A percentile compares a stretch with the other conserved stretches of the same genome.
Evolutionary conservation across 257 asterid genomes (phyloP).

Genomic region (Lithospermum erythrorhizon): DNA sequence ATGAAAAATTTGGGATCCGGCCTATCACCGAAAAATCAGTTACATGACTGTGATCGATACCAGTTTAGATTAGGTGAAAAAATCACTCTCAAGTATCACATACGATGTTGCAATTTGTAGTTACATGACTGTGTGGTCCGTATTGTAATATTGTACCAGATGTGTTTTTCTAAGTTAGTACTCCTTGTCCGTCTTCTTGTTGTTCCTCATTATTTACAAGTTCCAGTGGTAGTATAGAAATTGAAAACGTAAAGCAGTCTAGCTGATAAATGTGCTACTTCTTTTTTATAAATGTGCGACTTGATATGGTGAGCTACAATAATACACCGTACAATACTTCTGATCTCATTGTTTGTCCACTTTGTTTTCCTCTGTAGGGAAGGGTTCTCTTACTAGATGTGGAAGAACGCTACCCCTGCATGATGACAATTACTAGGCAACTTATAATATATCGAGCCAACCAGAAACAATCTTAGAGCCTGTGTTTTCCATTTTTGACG

Average conservation of each 20-base stretch:
- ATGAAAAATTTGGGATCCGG: too few species aligned
- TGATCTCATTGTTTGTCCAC: not conserved
- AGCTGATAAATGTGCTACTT: too few species aligned
- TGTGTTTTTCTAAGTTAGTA: too few species aligned
- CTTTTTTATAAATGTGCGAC: too few species aligned
- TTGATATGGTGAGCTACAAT: too few species aligned
- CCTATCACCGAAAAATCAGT: too few species aligned
- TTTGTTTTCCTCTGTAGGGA: slow-evolving; percentile 37
- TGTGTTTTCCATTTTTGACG: slow-evolving; percentile 75
- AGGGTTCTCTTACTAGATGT: slow-evolving; percentile 38
- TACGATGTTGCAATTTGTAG: not conserved
- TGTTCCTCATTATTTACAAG: too few species aligned
- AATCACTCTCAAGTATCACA: slow-evolving; percentile 50
- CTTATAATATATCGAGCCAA: slow-evolving; percentile 46
- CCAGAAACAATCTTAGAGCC: slow-evolving; percentile 46
- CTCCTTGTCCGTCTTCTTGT: too few species aligned
- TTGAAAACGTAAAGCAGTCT: too few species aligned
- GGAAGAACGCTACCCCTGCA: slow-evolving; percentile 46
- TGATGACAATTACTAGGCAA: slow-evolving; percentile 62
- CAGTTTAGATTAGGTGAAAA: slow-evolving; percentile 63
- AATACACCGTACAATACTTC: not conserved
- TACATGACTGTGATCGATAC: slow-evolving; percentile 36
- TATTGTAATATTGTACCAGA: too few species aligned
- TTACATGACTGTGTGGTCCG: not conserved
- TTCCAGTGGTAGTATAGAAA: too few species aligned